phyloP scores from a whole-genome alignment of 257 asterid species.

The Fraxinus cuspidata region DNA sequence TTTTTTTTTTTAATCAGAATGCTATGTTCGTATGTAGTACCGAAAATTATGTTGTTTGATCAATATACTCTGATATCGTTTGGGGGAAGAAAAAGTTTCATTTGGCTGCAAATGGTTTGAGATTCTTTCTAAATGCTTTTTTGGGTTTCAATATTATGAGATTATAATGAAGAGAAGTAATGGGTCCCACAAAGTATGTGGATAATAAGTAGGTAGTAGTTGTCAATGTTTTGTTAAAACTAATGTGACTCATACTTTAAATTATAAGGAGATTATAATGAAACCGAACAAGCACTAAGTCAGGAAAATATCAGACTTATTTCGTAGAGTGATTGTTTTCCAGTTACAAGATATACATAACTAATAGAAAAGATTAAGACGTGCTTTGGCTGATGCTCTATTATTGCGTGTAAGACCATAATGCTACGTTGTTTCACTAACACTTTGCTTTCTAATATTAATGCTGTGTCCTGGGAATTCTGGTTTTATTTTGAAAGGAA shows the following conservation, averaged over 20 bases:
- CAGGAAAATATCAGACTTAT: background rate
- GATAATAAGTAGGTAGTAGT: no score
- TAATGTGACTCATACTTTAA: no score
- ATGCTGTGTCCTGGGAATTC: background rate
- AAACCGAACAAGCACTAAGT: background rate
- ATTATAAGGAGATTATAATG: no score
- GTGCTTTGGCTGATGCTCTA: background rate
- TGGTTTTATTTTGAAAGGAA: background rate
- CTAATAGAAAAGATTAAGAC: background rate
- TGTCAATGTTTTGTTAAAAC: no score
- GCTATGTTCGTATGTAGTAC: background rate
- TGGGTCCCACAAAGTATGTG: no score
- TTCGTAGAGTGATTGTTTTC: background rate
- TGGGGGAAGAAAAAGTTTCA: constrained; percentile 7
- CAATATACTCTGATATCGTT: background rate
- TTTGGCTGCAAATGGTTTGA: background rate
- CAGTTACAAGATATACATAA: background rate
- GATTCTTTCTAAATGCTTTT: background rate
- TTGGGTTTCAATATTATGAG: no score
- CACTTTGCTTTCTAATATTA: background rate
- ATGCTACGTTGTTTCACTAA: background rate
- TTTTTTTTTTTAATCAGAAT: background rate
- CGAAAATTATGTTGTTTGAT: background rate
- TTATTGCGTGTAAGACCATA: background rate
- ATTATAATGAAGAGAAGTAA: no score